Conservation (phyloP, 139 green algal species). For the Micractinium sp. region DNA sequence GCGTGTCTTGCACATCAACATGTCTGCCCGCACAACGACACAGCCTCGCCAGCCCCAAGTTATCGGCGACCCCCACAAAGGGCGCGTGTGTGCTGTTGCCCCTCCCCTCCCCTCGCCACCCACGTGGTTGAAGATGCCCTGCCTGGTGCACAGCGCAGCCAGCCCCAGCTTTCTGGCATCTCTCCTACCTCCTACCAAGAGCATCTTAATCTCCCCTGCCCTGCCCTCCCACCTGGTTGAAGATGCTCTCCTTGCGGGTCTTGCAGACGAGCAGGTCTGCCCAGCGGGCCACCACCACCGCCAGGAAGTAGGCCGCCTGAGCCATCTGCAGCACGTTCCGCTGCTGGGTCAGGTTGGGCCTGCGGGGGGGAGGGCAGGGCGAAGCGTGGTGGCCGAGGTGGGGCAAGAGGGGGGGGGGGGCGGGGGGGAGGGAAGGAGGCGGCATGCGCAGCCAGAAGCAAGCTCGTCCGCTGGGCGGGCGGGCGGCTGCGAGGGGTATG, state of each 20-base stretch:
- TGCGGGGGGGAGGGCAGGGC: constrained; percentile 20
- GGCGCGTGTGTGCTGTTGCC: too few species aligned
- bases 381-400: too few species aligned
- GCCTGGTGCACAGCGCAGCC: background rate
- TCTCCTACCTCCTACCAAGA: background rate
- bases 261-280: constrained; percentile 80
- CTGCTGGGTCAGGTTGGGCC: constrained; percentile 74
- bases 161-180: background rate
- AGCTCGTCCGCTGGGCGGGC: too few species aligned
- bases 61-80: too few species aligned
- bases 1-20: too few species aligned
- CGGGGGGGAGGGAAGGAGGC: too few species aligned
- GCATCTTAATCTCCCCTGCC: background rate
- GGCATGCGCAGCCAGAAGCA: too few species aligned
- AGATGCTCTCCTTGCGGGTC: constrained; percentile 79
- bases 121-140: background rate
- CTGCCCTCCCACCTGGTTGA: constrained; percentile 41
- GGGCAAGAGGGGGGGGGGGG: background rate
- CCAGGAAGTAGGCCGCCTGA: constrained; percentile 82
- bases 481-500: too few species aligned
- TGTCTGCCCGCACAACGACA: too few species aligned
- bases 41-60: too few species aligned
- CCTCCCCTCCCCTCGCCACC: too few species aligned
- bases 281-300: constrained; percentile 68
- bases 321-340: constrained; percentile 60